Evolutionary conservation across 2,329 filamentous ascomycete species (phyloP).

Genomic region (Penicillium sp.): DNA sequence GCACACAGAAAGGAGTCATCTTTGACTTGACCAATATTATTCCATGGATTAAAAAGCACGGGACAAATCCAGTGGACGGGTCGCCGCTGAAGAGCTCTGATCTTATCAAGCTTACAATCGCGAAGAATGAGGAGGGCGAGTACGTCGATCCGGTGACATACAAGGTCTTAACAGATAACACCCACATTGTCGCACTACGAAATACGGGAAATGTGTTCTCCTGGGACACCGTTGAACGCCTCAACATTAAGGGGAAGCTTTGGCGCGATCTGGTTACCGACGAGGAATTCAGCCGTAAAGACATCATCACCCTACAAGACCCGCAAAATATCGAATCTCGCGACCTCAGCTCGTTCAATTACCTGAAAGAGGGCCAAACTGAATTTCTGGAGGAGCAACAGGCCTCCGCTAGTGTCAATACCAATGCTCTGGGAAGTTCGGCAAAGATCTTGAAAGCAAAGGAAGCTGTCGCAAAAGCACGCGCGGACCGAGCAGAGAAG

Average conservation of each 20-base stretch:
- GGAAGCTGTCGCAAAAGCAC: constrained; percentile 87
- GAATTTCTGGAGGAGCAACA: constrained; percentile 68
- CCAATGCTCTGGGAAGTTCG: constrained; percentile 72
- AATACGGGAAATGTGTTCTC: constrained; percentile 93
- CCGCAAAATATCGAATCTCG: constrained; percentile 83
- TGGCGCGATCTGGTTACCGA: constrained; percentile 91
- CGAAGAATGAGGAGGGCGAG: constrained; percentile 87
- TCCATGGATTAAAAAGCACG: constrained; percentile 90
- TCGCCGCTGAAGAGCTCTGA: constrained; percentile 75
- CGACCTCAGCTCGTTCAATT: constrained; percentile 85
- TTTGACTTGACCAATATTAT: constrained; percentile 95
- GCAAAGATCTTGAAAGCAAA: constrained; percentile 87
- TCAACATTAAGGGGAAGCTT: constrained; percentile 96
- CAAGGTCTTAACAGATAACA: constrained; percentile 98
- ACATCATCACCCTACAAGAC: constrained; percentile 95
- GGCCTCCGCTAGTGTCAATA: constrained; percentile 67
- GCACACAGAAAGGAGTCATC: constrained; percentile 80
- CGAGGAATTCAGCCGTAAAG: constrained; percentile 78
- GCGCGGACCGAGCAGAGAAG: constrained; percentile 66
- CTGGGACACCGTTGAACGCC: constrained; percentile 89
- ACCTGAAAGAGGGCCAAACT: constrained; percentile 76
- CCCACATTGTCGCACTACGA: constrained; percentile 86
- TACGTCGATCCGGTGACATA: constrained; percentile 95
- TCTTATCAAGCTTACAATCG: constrained; percentile 86
- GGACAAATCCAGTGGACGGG: constrained; percentile 87